Evolutionary conservation across 306 rosid genomes (phyloP).

Genomic region (Malus orientalis): DNA sequence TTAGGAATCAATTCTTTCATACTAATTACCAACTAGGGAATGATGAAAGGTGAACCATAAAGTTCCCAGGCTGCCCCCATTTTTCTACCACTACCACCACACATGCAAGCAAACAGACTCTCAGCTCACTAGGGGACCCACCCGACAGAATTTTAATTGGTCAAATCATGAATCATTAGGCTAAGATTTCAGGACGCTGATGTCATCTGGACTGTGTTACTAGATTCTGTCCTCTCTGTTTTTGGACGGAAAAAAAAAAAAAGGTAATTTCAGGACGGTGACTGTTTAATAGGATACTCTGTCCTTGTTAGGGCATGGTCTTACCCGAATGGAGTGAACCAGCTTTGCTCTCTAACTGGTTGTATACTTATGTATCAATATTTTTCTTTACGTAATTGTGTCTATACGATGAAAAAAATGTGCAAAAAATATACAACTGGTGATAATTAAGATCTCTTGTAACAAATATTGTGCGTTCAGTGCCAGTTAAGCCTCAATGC

Average conservation of each 20-base stretch:
- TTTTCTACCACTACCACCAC: neutral
- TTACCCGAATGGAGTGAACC: neutral
- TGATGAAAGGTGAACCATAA: too few species aligned
- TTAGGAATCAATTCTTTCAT: constrained; percentile 8
- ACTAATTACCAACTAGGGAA: neutral
- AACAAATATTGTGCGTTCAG: neutral
- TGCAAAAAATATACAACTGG: neutral
- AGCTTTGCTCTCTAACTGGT: too few species aligned
- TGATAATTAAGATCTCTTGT: too few species aligned
- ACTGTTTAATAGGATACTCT: neutral
- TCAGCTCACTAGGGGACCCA: constrained; percentile 11
- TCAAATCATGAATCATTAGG: constrained; percentile 7
- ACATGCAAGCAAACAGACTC: constrained; percentile 8
- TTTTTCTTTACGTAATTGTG: too few species aligned
- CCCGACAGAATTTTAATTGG: neutral
- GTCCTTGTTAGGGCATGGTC: neutral
- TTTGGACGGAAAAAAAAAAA: too few species aligned
- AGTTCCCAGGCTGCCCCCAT: too few species aligned
- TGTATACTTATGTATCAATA: neutral
- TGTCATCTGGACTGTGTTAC: neutral
- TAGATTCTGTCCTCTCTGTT: too few species aligned
- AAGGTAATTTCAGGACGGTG: too few species aligned
- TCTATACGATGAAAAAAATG: too few species aligned
- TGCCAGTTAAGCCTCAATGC: neutral
- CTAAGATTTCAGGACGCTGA: neutral